Percentiles rank a stretch among this genome's conserved stretches.
These are phyloP conservation scores for Mycena venus DNA, from an alignment of 768 basidiomycete species.

Conservation along the genomic window DNA sequence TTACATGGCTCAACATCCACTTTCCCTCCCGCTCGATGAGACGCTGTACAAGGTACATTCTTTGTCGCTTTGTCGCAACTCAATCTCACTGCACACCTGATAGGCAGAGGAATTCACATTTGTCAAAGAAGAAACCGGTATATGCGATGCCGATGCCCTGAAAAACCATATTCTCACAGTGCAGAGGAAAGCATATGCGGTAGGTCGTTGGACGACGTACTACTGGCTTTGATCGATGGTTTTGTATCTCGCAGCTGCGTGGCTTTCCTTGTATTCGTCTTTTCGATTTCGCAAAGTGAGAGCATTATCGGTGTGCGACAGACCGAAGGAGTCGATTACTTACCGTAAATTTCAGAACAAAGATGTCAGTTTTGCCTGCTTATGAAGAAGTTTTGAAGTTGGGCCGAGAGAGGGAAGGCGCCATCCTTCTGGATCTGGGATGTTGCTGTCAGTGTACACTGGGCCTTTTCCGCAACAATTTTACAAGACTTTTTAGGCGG, in stretches of 20 bases:
- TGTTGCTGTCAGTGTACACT: conserved; percentile 53
- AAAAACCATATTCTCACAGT: conserved; percentile 47
- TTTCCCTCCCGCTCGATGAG: background rate
- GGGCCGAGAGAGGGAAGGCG: conserved; percentile 37
- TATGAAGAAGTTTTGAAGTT: conserved; percentile 49
- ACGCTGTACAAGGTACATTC: background rate
- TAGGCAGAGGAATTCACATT: conserved; percentile 36
- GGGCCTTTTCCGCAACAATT: background rate
- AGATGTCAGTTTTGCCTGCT: conserved; percentile 50
- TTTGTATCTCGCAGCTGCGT: background rate
- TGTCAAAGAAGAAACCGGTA: conserved; percentile 43
- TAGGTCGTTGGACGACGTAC: conserved; percentile 3
- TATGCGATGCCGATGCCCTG: conserved; percentile 42
- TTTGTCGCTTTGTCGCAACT: background rate
- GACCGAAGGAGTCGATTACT: conserved; percentile 43
- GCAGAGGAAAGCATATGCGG: conserved; percentile 46
- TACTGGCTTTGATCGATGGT: background rate
- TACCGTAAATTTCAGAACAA: conserved; percentile 42
- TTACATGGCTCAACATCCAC: background rate
- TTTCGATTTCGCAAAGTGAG: conserved; percentile 43
- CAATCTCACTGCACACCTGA: background rate
- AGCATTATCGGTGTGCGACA: conserved; percentile 33
- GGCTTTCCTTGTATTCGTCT: conserved; percentile 28
- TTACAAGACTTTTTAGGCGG: conserved; percentile 46
- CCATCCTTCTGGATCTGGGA: conserved; percentile 57